Evolutionary conservation across 2,329 filamentous ascomycete genomes (phyloP).

Genomic region (Leptographium galeiforme): DNA sequence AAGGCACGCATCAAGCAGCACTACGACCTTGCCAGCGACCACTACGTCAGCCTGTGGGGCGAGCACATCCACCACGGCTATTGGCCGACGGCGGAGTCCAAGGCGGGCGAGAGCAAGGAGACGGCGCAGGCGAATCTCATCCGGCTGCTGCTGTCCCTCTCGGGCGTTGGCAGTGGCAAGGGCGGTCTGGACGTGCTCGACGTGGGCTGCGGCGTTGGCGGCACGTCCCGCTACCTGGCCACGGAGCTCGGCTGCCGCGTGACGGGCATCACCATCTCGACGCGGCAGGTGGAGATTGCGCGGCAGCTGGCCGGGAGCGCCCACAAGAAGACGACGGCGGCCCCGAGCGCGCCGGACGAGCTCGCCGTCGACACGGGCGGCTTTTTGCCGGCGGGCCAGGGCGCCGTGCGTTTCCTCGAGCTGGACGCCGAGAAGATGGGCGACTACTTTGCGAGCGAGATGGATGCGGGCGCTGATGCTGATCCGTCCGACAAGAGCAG

Average conservation of each 20-base stretch:
- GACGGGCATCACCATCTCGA: slow-evolving; percentile 47
- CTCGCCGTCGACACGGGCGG: slow-evolving; percentile 13
- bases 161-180: slow-evolving; percentile 20
- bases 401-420: slow-evolving; percentile 40
- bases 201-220: slow-evolving; percentile 47
- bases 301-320: slow-evolving; percentile 28
- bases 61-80: slow-evolving; percentile 53
- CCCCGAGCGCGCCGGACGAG: neutral
- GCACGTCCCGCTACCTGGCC: slow-evolving; percentile 43
- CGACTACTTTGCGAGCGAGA: slow-evolving; percentile 29
- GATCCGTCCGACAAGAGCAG: no score
- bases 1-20: slow-evolving; percentile 47
- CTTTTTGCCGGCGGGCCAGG: slow-evolving; percentile 26
- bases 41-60: slow-evolving; percentile 49
- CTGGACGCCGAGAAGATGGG: slow-evolving; percentile 49
- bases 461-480: neutral
- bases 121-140: slow-evolving; percentile 44
- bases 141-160: slow-evolving; percentile 37
- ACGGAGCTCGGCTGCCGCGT: slow-evolving; percentile 35
- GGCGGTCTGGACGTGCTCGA: slow-evolving; percentile 29
- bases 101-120: slow-evolving; percentile 39
- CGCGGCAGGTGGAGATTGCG: slow-evolving; percentile 45
- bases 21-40: slow-evolving; percentile 48
- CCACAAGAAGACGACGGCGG: slow-evolving; percentile 7
- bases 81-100: slow-evolving; percentile 33